Base-by-base conservation (phyloP, 1,139 yeast species). In the Pichia sp. region DNA sequence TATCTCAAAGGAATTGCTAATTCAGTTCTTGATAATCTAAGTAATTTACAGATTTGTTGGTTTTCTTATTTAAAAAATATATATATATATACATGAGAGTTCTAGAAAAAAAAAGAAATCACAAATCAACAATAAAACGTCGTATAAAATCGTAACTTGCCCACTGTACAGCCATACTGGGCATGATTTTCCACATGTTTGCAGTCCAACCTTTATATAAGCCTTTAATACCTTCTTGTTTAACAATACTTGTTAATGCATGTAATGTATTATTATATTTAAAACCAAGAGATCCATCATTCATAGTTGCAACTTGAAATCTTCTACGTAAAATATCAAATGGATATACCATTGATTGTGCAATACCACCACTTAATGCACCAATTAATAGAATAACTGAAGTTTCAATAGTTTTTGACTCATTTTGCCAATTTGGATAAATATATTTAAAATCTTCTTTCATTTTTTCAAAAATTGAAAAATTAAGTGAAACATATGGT, bases 131-230 rank as follows among this genome's bases (percentile, higher is more conserved):
- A 5, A 43, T 20, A 24, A 32, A 20, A 20, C 35, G 43, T 24
- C 47, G 43, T 30, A 41, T 39, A 6, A 42, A 24, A 30, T 47
- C 97, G 64, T 85, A 90, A 50, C 86, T 79, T 48, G 86, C 69
- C 96, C 96, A 92, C 51, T 90, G 85, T 23, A 90, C 89, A 3
- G 97, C 97, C 92, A 90, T 90, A 8, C 94, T 82, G 0, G 97
- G 97, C 34, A 87, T 86, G 3, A 90, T 94, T 62, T 90, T 90
- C 67, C 87, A 82, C 60, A 90, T 70, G 60, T 90, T 90, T 2
- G 97, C 96, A 3, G 84, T 75, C 58, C 90, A 73, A 0, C 97
- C 97, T 60, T 83, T 86, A 68, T 87, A 90, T 35, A 92, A 78
- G 2, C 97, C 98, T 40, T 64, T 66, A 48, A 78, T 54, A 0